Base-by-base conservation (phyloP, 2,329 filamentous ascomycete genomes). In the Gyromitra esculenta region DNA sequence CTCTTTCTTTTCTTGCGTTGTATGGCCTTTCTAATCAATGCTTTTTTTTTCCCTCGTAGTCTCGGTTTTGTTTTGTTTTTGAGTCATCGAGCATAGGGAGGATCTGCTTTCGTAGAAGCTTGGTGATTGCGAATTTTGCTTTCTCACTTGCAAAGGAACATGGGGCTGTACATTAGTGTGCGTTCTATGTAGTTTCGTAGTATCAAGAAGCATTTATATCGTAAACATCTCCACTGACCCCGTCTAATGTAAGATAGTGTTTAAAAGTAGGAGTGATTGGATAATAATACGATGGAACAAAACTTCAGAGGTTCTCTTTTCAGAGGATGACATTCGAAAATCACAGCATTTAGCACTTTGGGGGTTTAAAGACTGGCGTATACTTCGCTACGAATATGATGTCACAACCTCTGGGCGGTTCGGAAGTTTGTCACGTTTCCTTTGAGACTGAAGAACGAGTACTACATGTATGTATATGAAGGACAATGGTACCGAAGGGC, bases 21-120 rank as follows among this genome's bases (percentile, higher is more conserved):
- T 75, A 75, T 63, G 57, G 59, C 57, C 25, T 31, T 71, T 60
- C 71, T 75, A 75, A 75, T 75, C 50, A 50, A 52, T 64, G 57
- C 48, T 48, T 70, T 52, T 54, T 54, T 74, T 70, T 48, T n/a
- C 2, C 25, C 25, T 31, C 25, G 37, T 37, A 18, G 50, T 56
- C n/a, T 43, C 62, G 25, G 50, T 45, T 48, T 5, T 68, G 39
- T 7, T 67, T 25, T 70, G 1, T 31, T 45, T 52, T 56, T 41
- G 39, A 21, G 48, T 63, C 35, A 41, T 15, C 56, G 59, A 60
- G 39, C 41, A 25, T 15, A 25, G 37, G 43, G 56, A 62, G 52
- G 59, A 41, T 75, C 50, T 59, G 56, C 35, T 63, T 69, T 64
- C 45, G 15, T 48, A 9, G 60, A 13, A 59, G 50, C 48, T 43